Evolutionary conservation across 306 rosid genomes (phyloP), one percentile per base, ranked within the genome.

Genomic region (Purshia tridentata): DNA sequence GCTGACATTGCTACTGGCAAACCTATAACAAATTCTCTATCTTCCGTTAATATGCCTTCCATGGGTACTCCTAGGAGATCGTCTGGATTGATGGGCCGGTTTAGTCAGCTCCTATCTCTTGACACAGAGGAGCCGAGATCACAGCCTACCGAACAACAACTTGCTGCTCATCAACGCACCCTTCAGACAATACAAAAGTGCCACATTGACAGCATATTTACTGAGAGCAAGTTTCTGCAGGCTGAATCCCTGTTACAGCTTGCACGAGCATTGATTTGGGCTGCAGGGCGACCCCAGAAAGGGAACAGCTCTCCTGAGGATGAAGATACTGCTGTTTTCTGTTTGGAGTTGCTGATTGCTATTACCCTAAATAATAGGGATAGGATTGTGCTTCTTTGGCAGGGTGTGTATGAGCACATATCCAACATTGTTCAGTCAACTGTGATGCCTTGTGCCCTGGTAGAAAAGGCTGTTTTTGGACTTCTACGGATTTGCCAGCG

Each of bases 111-210:
- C 53, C 84, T 94, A 77, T 94, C 99, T 80, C 96, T 94, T 74
- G 97, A 94, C 69, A 91, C 96, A 4, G 99, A 94, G 82, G 97
- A 94, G 81, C 97, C 97, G 73, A 89, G 93, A 81, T 91, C 93
- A 71, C 99, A 91, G 77, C 99, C 99, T 76, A 94, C 98, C n/a
- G 99, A 91, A 83, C 96, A 94, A 79, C 97, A 94, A 76, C 91
- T 94, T 65, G 97, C 97, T 70, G 99, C 99, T 82, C 99, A 88
- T 88, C 95, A 95, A 69, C 95, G 95, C 69, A 89, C 96, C 81
- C 87, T 89, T 74, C 93, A 95, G 65, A 95, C 99, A 40, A 90
- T 95, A 81, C 96, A 88, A 73, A 87, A 91, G 79, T 95, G 97
- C 80, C 94, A 87, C 81, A 88, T 95, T 84, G 98, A 95, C 81